phyloP scores from a whole-genome alignment of 345 rosid species.

The Zanthoxylum bungeanum region DNA sequence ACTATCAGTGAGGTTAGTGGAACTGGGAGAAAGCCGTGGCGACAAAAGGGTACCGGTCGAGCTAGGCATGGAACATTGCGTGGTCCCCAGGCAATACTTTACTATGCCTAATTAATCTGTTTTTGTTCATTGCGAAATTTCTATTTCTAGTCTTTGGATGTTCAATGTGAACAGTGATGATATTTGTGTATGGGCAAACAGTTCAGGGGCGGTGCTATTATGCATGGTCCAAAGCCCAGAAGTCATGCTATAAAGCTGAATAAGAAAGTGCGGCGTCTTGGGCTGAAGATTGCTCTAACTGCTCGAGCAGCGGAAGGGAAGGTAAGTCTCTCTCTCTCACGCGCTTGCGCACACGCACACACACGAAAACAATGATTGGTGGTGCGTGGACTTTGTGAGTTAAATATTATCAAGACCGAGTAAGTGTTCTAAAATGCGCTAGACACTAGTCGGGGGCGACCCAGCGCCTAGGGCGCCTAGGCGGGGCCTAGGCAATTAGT shows the following conservation, averaged over 20 bases:
- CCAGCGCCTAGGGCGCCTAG: too few species aligned
- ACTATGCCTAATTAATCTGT: slow-evolving; percentile 6
- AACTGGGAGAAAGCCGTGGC: slow-evolving; percentile 90
- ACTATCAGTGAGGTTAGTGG: slow-evolving; percentile 93
- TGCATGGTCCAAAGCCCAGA: slow-evolving; percentile 95
- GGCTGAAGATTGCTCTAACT: slow-evolving; percentile 85
- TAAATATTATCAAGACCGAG: neutral
- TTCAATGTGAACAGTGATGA: slow-evolving; percentile 12
- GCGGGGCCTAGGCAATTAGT: too few species aligned
- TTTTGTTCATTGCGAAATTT: neutral
- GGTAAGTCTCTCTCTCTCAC: slow-evolving; percentile 32
- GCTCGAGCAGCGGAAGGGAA: slow-evolving; percentile 97
- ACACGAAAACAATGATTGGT: neutral
- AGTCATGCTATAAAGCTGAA: slow-evolving; percentile 90
- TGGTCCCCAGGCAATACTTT: slow-evolving; percentile 72
- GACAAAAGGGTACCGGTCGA: slow-evolving; percentile 78
- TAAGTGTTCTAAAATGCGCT: too few species aligned
- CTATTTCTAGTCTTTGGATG: slow-evolving; percentile 4
- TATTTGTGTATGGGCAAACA: slow-evolving; percentile 33
- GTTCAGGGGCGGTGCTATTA: slow-evolving; percentile 86
- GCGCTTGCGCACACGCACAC: neutral
- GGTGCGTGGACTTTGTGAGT: neutral
- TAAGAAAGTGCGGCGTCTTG: slow-evolving; percentile 87
- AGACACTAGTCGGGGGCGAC: too few species aligned
- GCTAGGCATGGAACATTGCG: slow-evolving; percentile 89